Evolutionary conservation across 768 basidiomycete genomes (phyloP), one percentile per base, ranked within the genome.

Genomic region (Amanita muscaria): DNA sequence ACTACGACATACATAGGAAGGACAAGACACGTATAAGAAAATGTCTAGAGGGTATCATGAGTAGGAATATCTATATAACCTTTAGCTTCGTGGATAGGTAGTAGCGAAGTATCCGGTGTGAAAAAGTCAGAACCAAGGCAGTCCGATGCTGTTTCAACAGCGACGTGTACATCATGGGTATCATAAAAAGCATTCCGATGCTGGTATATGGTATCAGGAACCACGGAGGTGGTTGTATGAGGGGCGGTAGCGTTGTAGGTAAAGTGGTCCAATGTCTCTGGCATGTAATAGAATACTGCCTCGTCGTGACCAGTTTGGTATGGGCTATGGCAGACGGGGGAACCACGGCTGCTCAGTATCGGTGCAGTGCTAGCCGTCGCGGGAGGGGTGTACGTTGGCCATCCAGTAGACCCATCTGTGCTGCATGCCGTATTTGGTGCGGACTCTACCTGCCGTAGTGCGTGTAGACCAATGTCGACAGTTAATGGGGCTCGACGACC

Each of bases 361-460:
- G 65, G 51, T 9, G 63, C 65, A 18, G 69, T 66, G 18, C 70
- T 73, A 1, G 70, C 66, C 15, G 70, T 64, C 15, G 69, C 68
- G 1, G 79, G 79, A 22, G 80, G 80, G 0, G 79, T 80, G 50
- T 80, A 81, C 24, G 72, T 66, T 4, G 75, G 69, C 80, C 80
- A 82, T 14, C 72, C 72, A 45, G 61, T 69, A 11, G 62, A 49
- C 0, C 71, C 70, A 27, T 73, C 77, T 0, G 68, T 68, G 16
- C 61, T 70, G 45, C 69, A 67, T 5, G 67, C 70, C 0, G 77
- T 74, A 31, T 62, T 70, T 3, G 79, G 77, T 1, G 70, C 73
- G 21, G 77, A 77, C 40, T 77, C 74, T 5, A 65, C 61, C 32
- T 63, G 59, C n/a, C 67, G 57, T 22, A 65, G 63, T 14, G 65